Base-by-base conservation (phyloP, 2,329 filamentous ascomycete genomes). In the Microcyclospora pomicola region DNA sequence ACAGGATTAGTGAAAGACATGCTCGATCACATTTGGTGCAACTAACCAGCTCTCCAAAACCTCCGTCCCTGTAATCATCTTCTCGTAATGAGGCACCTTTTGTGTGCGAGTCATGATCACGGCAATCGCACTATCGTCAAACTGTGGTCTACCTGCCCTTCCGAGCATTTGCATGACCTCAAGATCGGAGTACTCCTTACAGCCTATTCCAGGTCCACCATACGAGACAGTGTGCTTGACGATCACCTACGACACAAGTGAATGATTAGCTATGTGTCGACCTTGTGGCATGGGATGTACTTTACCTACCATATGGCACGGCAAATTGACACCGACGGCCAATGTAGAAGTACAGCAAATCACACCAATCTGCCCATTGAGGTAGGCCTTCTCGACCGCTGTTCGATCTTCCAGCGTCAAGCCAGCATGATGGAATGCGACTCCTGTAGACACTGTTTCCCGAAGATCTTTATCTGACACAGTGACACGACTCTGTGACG, bases 151-250 rank as follows among this genome's bases (percentile, higher is more conserved):
- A 1, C 85, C 84, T 36, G 84, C 84, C 45, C 84, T 75, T 6
- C 84, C 84, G 35, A 92, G 71, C 84, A 93, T 92, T 50, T 93
- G 84, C 79, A 88, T 88, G 43, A 88, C 72, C 48, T 92, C 84
- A 5, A 92, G 65, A 53, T 91, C 83, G 0, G 82, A 77, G 47
- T 85, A 86, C 54, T 91, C 82, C 39, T 76, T 72, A 42, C 42
- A 40, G 27, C 44, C 46, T 31, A 15, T 9, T 15, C 30, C 30
- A 31, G 12, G 12, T n/a, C 39, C 44, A 13, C 42, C 42, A 58
- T 75, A 87, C 0, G 69, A 66, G 3, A 77, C 69, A 0, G 84
- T 92, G 15, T 82, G 82, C 56, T 92, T 92, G 39, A 93, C 72
- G 9, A 92, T 75, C 19, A 24, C 19, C 19, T 24, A 24, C n/a